phyloP scores from a whole-genome alignment of 1,139 yeast genomes.

The Yamadazyma oceani region DNA sequence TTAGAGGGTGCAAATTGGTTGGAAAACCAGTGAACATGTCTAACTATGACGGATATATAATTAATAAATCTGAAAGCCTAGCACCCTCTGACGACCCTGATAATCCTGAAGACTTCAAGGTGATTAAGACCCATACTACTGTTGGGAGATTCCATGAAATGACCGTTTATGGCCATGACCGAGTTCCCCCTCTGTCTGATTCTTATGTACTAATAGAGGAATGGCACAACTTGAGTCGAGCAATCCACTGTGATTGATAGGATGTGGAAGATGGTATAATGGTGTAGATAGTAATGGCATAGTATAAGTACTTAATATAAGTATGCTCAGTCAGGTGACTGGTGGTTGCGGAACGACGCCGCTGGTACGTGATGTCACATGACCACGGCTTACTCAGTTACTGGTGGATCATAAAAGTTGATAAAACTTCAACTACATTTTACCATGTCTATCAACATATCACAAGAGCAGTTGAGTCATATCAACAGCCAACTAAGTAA shows the following conservation, averaged over 20 bases:
- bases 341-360: no score
- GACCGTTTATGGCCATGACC: constrained; percentile 42
- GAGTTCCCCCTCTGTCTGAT: constrained; percentile 27
- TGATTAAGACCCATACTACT: constrained; percentile 29
- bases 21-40: constrained; percentile 28
- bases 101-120: constrained; percentile 20
- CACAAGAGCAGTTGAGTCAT: constrained; percentile 50
- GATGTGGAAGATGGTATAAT: no score
- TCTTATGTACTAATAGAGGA: constrained; percentile 38
- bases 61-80: constrained; percentile 33
- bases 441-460: constrained; percentile 10
- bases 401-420: no score
- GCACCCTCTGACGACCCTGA: constrained; percentile 17
- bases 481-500: constrained; percentile 61
- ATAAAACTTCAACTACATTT: no score
- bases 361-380: no score
- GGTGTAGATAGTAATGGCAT: no score
- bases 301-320: no score
- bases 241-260: constrained; percentile 26
- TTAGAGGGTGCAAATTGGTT: constrained; percentile 41
- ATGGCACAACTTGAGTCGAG: constrained; percentile 32
- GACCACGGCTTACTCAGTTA: no score
- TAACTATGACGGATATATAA: constrained; percentile 29
- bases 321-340: no score
- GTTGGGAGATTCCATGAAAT: constrained; percentile 33